phyloP scores from a whole-genome alignment of 441 rosid genomes.

The Omphalea diandra region DNA sequence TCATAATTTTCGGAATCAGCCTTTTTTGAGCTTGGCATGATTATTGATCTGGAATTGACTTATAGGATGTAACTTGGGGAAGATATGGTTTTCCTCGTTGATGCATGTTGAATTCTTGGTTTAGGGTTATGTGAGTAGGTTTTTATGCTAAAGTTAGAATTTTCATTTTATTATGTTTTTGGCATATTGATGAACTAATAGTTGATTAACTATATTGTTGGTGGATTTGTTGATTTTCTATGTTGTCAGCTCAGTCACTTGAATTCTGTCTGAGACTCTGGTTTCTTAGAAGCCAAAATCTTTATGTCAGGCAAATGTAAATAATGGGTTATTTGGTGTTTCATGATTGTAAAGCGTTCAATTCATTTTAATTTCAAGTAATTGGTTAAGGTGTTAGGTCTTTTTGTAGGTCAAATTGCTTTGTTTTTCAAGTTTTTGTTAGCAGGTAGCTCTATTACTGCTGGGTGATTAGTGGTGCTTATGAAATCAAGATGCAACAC shows the following conservation, averaged over 20 bases:
- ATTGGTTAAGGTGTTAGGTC: background rate
- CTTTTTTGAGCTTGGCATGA: background rate
- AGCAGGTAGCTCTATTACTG: background rate
- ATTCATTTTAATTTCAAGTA: background rate
- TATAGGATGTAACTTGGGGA: background rate
- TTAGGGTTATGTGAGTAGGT: background rate
- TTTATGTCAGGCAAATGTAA: background rate
- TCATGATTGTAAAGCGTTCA: background rate
- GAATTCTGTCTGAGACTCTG: background rate
- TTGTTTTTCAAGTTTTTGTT: background rate
- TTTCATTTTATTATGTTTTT: background rate
- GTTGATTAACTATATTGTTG: background rate
- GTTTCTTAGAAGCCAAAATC: conserved; percentile 7
- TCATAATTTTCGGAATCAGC: conserved; percentile 12
- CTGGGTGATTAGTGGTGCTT: conserved; percentile 11
- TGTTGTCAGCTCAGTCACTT: background rate
- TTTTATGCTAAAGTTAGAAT: background rate
- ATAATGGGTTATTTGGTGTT: background rate
- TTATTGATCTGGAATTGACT: background rate
- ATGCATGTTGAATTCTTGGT: background rate
- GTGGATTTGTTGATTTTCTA: conserved; percentile 2
- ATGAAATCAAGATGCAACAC: background rate
- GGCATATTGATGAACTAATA: background rate
- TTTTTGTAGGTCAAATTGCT: background rate
- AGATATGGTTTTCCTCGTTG: background rate